Evolutionary conservation across 768 basidiomycete species (phyloP), one percentile per base, ranked within the genome.

Genomic region (Suillus brevipes): DNA sequence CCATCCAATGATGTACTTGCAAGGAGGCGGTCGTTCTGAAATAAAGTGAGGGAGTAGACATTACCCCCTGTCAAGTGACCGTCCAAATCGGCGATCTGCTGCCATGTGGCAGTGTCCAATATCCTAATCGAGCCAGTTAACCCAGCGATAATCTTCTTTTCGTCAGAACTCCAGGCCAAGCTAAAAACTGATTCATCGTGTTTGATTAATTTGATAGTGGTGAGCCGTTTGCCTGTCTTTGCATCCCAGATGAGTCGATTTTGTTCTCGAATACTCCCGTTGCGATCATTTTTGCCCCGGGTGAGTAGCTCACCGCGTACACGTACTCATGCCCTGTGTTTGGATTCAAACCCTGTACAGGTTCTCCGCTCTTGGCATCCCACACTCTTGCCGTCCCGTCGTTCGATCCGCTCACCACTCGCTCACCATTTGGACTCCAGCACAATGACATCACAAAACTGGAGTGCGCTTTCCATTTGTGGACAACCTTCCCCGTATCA

Each of bases 321-420:
- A 61, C 14, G 0, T 0, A 4, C 16, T 1, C 0, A 31, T 36
- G 20, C 13, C 28, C 31, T 2, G 34, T 6, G 10, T 50, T 43
- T 31, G 37, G 49, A 50, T 50, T 50, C 49, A 50, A 10, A 61
- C 43, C 45, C 6, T 20, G 5, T 9, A 61, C 13, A 61, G 43
- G 43, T 43, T 43, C 18, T 4, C 43, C 8, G 8, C 43, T 43
- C 20, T 20, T 0, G 8, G n/a, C 43, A 45, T 45, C 43, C 43
- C 60, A 61, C 14, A 61, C 60, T 18, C 60, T 31, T 14, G 65
- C 57, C 10, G 64, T 65, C 2, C 36, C 53, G 13, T 73, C 72
- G 3, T 62, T n/a, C 1, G 20, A 45, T 34, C 61, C 66, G 8
- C 69, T 63, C 58, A 67, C 61, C 1, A 73, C 49, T 34, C 40